A percentile compares a stretch with the other conserved stretches of the same genome.
These are phyloP conservation scores for Wilcoxina mikolae DNA, from an alignment of 495 filamentous ascomycete genomes.

Conservation along the genomic window DNA sequence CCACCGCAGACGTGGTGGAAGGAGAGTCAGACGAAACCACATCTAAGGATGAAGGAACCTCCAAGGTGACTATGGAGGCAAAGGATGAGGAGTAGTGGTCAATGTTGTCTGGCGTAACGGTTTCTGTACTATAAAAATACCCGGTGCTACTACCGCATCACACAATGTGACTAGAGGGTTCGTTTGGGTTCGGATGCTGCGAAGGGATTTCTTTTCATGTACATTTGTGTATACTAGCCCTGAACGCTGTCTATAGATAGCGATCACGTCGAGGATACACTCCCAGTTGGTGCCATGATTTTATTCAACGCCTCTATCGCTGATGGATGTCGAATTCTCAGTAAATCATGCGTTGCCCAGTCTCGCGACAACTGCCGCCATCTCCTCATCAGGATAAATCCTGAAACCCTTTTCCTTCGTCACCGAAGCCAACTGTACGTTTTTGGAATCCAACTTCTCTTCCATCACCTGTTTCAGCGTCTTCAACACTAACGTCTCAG, in stretches of 20 bases:
- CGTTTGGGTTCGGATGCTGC: too few species aligned
- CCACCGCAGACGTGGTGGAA: too few species aligned
- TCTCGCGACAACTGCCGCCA: constrained; percentile 75
- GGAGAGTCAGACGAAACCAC: too few species aligned
- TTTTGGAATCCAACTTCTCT: constrained; percentile 97
- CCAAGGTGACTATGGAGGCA: not conserved
- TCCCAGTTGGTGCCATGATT: not conserved
- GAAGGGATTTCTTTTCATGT: too few species aligned
- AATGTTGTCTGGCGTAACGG: constrained; percentile 1
- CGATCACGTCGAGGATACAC: not conserved
- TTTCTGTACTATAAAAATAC: not conserved
- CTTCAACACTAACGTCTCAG: constrained; percentile 89
- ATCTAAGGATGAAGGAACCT: too few species aligned
- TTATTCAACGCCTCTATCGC: constrained; percentile 5
- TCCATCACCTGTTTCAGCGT: constrained; percentile 99
- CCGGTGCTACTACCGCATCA: not conserved
- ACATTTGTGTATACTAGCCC: too few species aligned
- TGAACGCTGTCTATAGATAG: not conserved
- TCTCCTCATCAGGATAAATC: constrained; percentile 95
- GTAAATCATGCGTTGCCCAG: constrained; percentile 31
- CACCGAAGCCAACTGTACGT: constrained; percentile 93
- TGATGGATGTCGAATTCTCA: not conserved
- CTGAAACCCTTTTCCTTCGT: constrained; percentile 95
- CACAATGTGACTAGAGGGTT: too few species aligned
- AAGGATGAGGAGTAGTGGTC: not conserved